Evolutionary conservation across 805 yeast species (phyloP).

Genomic region (Pichia thaimueangensis): DNA sequence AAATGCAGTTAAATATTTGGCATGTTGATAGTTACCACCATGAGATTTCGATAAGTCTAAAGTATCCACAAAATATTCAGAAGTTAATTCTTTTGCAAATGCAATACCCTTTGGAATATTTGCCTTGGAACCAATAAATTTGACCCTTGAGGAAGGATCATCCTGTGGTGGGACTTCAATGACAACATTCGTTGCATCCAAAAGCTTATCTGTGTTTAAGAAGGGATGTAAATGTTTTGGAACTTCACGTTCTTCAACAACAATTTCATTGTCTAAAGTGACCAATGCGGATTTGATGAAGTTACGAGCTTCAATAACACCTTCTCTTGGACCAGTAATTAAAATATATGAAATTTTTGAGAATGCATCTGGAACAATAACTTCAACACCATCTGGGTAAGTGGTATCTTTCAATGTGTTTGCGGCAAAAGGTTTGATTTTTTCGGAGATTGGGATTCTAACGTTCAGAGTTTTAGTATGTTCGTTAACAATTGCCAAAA

Average conservation of each 20-base stretch:
- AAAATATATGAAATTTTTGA: slow-evolving; percentile 39
- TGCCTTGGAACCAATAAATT: slow-evolving; percentile 54
- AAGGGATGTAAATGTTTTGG: slow-evolving; percentile 68
- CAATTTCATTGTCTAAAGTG: slow-evolving; percentile 39
- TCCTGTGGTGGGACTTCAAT: slow-evolving; percentile 47
- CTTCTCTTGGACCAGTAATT: slow-evolving; percentile 67
- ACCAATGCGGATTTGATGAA: slow-evolving; percentile 41
- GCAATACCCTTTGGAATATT: slow-evolving; percentile 57
- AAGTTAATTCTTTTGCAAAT: slow-evolving; percentile 53
- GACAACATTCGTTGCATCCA: slow-evolving; percentile 48
- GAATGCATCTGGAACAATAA: slow-evolving; percentile 23
- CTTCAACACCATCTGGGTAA: slow-evolving; percentile 25
- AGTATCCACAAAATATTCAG: slow-evolving; percentile 53
- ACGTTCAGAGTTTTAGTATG: slow-evolving; percentile 55
- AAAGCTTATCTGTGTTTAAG: slow-evolving; percentile 49
- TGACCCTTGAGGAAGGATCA: slow-evolving; percentile 39
- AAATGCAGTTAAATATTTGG: slow-evolving; percentile 63
- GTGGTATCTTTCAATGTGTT: slow-evolving; percentile 25
- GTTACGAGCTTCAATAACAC: slow-evolving; percentile 49
- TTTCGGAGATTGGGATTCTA: slow-evolving; percentile 40
- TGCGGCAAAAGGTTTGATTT: slow-evolving; percentile 39
- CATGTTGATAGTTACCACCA: slow-evolving; percentile 71
- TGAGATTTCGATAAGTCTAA: slow-evolving; percentile 88
- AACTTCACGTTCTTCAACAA: slow-evolving; percentile 51
- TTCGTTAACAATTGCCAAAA: slow-evolving; percentile 66